Evolutionary conservation across 805 yeast species (phyloP), one percentile per base, ranked within the genome.

Genomic region (Yarrowia sp.): DNA sequence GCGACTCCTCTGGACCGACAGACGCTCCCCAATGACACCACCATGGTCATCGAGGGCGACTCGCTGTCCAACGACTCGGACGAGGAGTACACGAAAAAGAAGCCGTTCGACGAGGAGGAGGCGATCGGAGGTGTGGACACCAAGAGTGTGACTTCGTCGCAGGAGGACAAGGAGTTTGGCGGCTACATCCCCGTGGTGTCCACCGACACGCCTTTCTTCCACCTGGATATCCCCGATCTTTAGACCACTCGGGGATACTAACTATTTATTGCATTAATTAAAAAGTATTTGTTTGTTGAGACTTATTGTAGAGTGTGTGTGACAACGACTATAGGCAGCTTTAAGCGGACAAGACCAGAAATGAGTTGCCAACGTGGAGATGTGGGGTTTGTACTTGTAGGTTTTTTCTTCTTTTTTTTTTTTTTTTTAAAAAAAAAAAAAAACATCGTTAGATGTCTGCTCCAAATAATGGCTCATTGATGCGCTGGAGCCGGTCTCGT

Each of bases 121-220:
- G 59, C 44, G n/a, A 31, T 33, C 12, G 63, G 46, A 24, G 62
- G 27, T 14, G 10, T 19, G 18, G 62, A 53, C 12, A 33, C 51
- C 24, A 41, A 29, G 35, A 51, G 47, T 21, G 19, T 65, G 21
- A 16, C 29, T 24, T 62, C 67, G 14, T 62, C 67, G 12, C 39
- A 42, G 27, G 22, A 63, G 9, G 63, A 44, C 38, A 63, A 68
- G 16, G 78, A 74, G 47, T 68, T 74, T 51, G 81, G 79, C 63
- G 77, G 76, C 10, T 81, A 79, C 67, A 75, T 71, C 61, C 83
- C 93, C 29, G 80, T 87, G 2, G 76, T 81, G 16, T 80, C 81
- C 46, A 88, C 93, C 2, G 78, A 81, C 67, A 83, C 88, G 39
- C 92, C 92, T 27, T 87, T 81, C 71, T 86, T 89, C 81, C 96